Evolutionary conservation across 805 yeast genomes (phyloP), one percentile per base, ranked within the genome.

Genomic region (Lachancea fermentati): DNA sequence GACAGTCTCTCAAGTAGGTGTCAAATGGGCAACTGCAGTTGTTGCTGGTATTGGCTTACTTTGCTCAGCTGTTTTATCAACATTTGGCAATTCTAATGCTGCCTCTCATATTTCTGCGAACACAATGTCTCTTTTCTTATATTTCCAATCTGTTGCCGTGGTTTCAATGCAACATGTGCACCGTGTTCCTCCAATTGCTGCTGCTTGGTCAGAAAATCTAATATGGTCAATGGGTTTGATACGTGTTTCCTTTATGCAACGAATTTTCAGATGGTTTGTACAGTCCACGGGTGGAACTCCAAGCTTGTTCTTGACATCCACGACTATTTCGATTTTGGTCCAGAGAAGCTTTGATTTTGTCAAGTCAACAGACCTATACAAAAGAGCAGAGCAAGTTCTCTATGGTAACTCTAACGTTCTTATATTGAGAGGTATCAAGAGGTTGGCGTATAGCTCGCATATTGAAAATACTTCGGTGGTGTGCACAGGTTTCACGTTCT

Each of bases 191-290:
- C 96, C 96, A 13, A 86, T 89, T 54, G 96, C 95, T 6, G 73
- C 84, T 9, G 79, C 95, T 7, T 89, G 97, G 97, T 70, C 88
- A 5, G 94, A 85, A 61, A 88, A 89, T 57, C 69, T 89, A 55
- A 88, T 87, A 19, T 89, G 97, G 97, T 85, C 96, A 1, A 85
- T 89, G 84, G 97, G 97, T 2, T 70, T 89, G 44, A 85, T 89
- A 51, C 70, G 81, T 58, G 75, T 84, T 30, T 54, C 57, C 2
- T 89, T 88, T 58, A 85, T 89, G 95, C 96, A 89, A 63, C 67
- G 77, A 45, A 80, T 85, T 46, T 81, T 85, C 61, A 69, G 91
- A 52, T 85, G 94, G 94, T 85, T 80, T 52, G 76, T 85, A 32
- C 88, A 85, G 58, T 66, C 93, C 19, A 88, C 97, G 1, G 97